Percentiles rank a stretch among this genome's conserved stretches.
Conservation (phyloP, 2,329 filamentous ascomycete species). For the Trichophyton mentagrophytes region DNA sequence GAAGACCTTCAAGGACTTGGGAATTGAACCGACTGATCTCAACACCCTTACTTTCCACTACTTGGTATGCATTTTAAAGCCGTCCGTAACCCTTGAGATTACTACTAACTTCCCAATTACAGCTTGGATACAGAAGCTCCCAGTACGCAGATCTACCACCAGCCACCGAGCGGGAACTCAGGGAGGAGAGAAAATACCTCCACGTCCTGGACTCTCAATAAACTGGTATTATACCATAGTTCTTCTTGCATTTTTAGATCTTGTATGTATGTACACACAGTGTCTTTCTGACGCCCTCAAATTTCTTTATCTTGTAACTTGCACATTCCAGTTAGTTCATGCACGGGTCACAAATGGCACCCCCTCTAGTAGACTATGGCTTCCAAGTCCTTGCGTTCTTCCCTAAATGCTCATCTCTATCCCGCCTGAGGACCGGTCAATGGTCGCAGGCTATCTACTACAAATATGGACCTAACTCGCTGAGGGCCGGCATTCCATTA, state of each 20-base stretch:
- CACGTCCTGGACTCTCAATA: conserved; percentile 85
- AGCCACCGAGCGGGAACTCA: conserved; percentile 85
- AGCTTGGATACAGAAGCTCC: conserved; percentile 84
- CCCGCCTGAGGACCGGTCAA: too few species aligned
- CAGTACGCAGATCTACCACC: conserved; percentile 88
- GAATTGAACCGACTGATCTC: conserved; percentile 78
- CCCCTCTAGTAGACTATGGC: neutral
- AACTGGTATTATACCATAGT: conserved; percentile 13
- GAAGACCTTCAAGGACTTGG: conserved; percentile 91
- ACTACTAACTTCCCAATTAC: conserved; percentile 15
- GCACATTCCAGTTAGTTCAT: neutral
- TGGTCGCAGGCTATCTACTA: too few species aligned
- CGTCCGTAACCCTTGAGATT: neutral
- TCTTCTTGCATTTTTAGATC: conserved; percentile 19
- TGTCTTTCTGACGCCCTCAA: conserved; percentile 17
- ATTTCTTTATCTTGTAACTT: neutral
- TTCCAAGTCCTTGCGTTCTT: neutral
- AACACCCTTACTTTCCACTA: conserved; percentile 85
- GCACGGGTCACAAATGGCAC: neutral
- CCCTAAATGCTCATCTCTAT: too few species aligned
- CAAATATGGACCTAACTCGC: too few species aligned
- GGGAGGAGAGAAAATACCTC: conserved; percentile 91
- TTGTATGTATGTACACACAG: conserved; percentile 32
- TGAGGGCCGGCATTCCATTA: too few species aligned
- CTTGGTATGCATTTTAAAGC: conserved; percentile 49